Conservation (phyloP, 1,139 yeast species). For the Sugiyamaella paludigena region DNA sequence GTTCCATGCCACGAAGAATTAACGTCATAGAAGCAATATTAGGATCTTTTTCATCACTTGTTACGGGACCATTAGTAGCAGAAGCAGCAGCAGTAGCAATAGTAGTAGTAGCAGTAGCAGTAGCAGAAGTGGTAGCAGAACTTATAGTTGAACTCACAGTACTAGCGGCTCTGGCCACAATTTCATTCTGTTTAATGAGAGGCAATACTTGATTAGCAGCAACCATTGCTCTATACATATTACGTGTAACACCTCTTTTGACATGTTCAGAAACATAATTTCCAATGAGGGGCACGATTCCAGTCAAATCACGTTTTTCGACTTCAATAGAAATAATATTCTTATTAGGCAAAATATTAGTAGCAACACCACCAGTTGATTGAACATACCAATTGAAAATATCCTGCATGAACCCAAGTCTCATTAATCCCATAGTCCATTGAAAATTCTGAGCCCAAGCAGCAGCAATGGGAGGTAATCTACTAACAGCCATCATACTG, state of each 20-base stretch:
- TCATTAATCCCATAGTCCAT: constrained; percentile 94
- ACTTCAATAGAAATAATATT: constrained; percentile 71
- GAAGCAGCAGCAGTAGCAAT: constrained; percentile 27
- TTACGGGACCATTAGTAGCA: constrained; percentile 54
- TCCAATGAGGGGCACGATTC: constrained; percentile 21
- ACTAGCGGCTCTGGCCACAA: constrained; percentile 15
- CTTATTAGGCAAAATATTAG: constrained; percentile 63
- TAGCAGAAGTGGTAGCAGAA: no score
- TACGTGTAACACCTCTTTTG: constrained; percentile 21
- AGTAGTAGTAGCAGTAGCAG: background rate
- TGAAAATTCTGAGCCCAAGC: constrained; percentile 98
- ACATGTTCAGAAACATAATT: constrained; percentile 28
- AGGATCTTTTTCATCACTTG: constrained; percentile 67
- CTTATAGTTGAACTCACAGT: no score
- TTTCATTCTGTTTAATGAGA: constrained; percentile 12
- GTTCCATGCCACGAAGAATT: constrained; percentile 84
- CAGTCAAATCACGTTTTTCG: constrained; percentile 48
- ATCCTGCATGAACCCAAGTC: constrained; percentile 73
- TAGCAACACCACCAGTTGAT: constrained; percentile 89
- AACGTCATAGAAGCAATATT: constrained; percentile 60
- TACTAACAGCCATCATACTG: constrained; percentile 92
- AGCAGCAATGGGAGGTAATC: constrained; percentile 94
- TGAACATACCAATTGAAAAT: constrained; percentile 94
- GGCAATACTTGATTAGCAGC: constrained; percentile 24
- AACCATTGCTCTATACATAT: constrained; percentile 22